These are phyloP conservation scores for Suillus clintonianus DNA, from an alignment of 768 basidiomycete species.

Conservation along the genomic window DNA sequence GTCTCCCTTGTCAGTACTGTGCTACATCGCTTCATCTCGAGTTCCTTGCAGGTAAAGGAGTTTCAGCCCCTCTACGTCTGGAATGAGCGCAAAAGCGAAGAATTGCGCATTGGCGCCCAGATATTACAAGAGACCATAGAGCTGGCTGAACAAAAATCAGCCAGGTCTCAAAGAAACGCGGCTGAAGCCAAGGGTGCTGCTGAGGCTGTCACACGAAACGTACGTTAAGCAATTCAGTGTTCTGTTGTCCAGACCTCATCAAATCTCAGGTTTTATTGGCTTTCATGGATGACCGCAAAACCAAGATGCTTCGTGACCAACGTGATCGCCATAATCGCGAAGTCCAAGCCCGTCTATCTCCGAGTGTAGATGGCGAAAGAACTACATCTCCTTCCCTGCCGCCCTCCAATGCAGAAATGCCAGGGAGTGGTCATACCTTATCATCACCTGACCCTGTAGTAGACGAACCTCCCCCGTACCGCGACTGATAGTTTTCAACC, in stretches of 20 bases:
- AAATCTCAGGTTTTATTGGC: conserved; percentile 67
- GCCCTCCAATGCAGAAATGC: conserved; percentile 17
- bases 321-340: conserved; percentile 56
- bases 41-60: conserved; percentile 51
- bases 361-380: neutral
- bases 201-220: conserved; percentile 58
- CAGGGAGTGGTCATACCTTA: conserved; percentile 25
- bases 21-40: neutral
- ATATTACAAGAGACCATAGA: conserved; percentile 66
- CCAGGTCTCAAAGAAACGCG: conserved; percentile 47
- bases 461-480: conserved; percentile 24
- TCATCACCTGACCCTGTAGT: conserved; percentile 9
- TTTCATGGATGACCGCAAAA: conserved; percentile 76
- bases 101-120: conserved; percentile 62
- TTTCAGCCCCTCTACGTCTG: conserved; percentile 79
- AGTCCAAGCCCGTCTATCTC: conserved; percentile 15
- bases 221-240: conserved; percentile 19
- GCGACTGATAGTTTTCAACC: neutral
- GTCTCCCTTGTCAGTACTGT: conserved; percentile 8
- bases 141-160: conserved; percentile 49
- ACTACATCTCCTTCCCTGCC: neutral
- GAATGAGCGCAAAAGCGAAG: conserved; percentile 49
- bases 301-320: conserved; percentile 54
- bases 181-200: conserved; percentile 61
- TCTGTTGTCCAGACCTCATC: neutral